Evolutionary conservation across 345 rosid genomes (phyloP).

Genomic region (Populus davidiana): DNA sequence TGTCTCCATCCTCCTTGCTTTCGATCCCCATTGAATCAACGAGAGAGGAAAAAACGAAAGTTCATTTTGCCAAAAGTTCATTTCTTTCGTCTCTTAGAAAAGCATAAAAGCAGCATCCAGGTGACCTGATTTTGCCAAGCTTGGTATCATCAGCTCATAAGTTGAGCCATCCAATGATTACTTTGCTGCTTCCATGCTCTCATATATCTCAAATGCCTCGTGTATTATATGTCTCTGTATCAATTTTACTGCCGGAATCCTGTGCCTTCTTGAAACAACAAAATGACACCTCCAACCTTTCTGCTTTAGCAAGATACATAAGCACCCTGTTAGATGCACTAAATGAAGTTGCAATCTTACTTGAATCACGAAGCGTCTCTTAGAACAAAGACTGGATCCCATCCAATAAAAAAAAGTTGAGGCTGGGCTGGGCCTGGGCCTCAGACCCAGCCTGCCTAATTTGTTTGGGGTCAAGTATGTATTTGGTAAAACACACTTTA

Average conservation of each 20-base stretch:
- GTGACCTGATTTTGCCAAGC: conserved; percentile 93
- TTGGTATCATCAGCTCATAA: conserved; percentile 86
- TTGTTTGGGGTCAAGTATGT: too few relatives aligned
- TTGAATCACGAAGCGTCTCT: conserved; percentile 68
- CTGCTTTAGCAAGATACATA: conserved; percentile 83
- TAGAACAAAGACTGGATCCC: conserved; percentile 74
- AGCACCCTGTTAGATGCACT: conserved; percentile 72
- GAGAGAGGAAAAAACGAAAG: conserved; percentile 74
- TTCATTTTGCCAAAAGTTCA: conserved; percentile 56
- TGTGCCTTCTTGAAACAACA: conserved; percentile 88
- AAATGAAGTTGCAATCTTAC: conserved; percentile 34
- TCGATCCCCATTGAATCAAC: conserved; percentile 87
- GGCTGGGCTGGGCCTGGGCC: too few relatives aligned
- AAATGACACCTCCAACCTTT: conserved; percentile 80
- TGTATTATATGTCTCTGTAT: conserved; percentile 68
- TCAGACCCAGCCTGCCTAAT: too few relatives aligned
- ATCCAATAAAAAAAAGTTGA: conserved; percentile 2
- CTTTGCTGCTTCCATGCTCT: conserved; percentile 78
- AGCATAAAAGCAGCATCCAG: conserved; percentile 91
- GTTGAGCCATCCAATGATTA: conserved; percentile 69
- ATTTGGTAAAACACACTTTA: too few relatives aligned
- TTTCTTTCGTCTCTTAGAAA: conserved; percentile 84
- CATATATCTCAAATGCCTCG: conserved; percentile 95
- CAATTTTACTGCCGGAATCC: conserved; percentile 63
- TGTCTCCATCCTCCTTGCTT: conserved; percentile 91